Evolutionary conservation across 2,329 filamentous ascomycete species (phyloP), one percentile per base, ranked within the genome.

Genomic region (Colletotrichum theobromicola): DNA sequence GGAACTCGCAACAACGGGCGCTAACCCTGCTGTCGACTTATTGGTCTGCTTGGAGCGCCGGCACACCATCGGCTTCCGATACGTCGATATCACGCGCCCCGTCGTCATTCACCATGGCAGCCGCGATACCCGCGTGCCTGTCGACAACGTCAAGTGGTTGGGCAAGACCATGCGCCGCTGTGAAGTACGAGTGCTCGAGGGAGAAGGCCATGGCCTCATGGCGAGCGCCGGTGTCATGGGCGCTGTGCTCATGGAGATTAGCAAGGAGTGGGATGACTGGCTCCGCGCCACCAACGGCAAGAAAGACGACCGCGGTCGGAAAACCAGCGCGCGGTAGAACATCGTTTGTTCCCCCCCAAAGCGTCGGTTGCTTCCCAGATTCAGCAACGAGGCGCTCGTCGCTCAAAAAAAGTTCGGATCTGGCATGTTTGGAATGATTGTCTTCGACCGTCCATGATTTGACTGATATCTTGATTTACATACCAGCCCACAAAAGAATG

Each of bases 161-260:
- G 96, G 95, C 73, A 96, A 96, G 84, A 94, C 94, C 55, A 98
- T 99, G 96, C 92, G 94, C 34, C 90, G 94, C 62, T 98, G 96
- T 83, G 97, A 98, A 82, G 95, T 99, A 16, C 89, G 96, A 7
- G 92, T 98, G 7, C 88, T 99, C 4, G 94, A 98, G 78, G 95
- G 94, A 7, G 96, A 99, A 83, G 95, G 96, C 4, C 97, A 99
- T 81, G 96, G 97, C 0, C 87, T 99, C 28, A 99, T 99, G 97
- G 97, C 97, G 1, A 97, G 94, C 78, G 96, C 97, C 1, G 88
- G 88, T 16, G 96, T 98, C 58, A 99, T 99, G 97, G 94, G 95
- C 57, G 92, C 93, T 24, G 94, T 98, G n/a, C 86, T 99, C 42
- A 96, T 95, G 84, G 97, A 99, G 85, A 98, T 99, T 80, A 94